Evolutionary conservation across 2,329 filamentous ascomycete species (phyloP), one percentile per base, ranked within the genome.

Genomic region (Epichloe scottii): DNA sequence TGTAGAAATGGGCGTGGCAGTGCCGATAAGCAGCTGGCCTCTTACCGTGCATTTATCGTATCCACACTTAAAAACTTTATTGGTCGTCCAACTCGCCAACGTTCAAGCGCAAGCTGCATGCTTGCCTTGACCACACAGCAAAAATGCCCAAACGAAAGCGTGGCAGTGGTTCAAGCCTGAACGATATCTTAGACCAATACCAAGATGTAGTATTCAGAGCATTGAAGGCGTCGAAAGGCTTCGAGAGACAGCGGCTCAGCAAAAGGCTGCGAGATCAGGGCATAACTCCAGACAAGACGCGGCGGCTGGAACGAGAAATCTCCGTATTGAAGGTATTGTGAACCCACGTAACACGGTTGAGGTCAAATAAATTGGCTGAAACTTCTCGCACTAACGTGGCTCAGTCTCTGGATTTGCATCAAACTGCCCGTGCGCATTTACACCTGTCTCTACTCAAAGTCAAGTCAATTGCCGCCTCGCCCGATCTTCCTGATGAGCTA

Each of bases 181-280:
- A 74, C 8, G 69, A 73, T 8, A 72, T 74, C 54, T 68, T 83
- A n/a, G 66, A 71, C 8, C 75, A 77, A 57, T 70, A 74, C 59
- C 73, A 76, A 56, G 80, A 79, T 61, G 74, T 81, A 37, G 71
- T 91, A 8, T 75, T 76, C 54, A 76, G 79, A 52, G 84, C 83
- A 0, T 73, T 91, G 54, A 89, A 89, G 66, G 72, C 75, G 11
- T 84, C 82, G 51, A 88, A 87, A 62, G 82, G 83, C 45, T 85
- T 88, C 61, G 87, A 91, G 70, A 77, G 86, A 44, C 87, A 91
- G 68, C 86, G 89, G 56, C 75, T 86, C 53, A 76, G 83, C 54
- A 84, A 80, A 63, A 71, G 75, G 41, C 65, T 78, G 14, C 72
- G 68, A 47, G 76, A 79, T 30, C 67, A 69, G 49, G 72, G 70